Base-by-base conservation (phyloP, 2,329 filamentous ascomycete species). In the Stachybotrys elegans region DNA sequence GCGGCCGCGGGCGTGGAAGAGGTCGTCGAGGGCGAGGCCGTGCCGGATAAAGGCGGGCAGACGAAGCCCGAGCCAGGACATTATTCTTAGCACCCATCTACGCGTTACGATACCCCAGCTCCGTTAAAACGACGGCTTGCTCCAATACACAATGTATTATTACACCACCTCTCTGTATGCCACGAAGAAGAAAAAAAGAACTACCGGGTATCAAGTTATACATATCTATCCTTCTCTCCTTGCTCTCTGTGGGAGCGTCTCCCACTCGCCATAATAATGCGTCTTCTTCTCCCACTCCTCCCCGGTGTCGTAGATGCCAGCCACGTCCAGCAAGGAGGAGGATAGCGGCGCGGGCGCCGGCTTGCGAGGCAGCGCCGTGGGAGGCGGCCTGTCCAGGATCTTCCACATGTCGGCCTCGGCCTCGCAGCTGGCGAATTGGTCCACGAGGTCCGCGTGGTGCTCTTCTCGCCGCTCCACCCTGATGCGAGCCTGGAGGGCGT, bases 381-480 rank as follows among this genome's bases (percentile, higher is more conserved):
- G 67, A 3, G 69, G 67, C 23, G 59, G 55, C 52, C 57, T 61
- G 32, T 66, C 65, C 17, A 77, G 47, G 14, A 75, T 45, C 9
- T 57, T 52, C 75, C 75, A 77, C 60, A 78, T 59, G 37, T 62
- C 56, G 21, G 52, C 48, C 51, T 78, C 75, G 23, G 71, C 72
- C 20, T 58, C 51, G 35, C 61, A 61, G 43, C 65, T 69, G 2
- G 59, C 62, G 31, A 60, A 59, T 14, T 59, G 58, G 48, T 78
- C 75, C 13, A 60, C 47, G 4, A 58, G 52, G 21, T 75, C 70
- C 0, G 74, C 72, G 29, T 69, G 62, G 12, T 54, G 59, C 48
- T 77, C 73, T 35, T 72, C 67, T 11, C 57, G 54, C 31, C 65
- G 57, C 48, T 76, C 72, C 0, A 57, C 53, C 14, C 56, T 56